Percentiles rank a stretch among this genome's conserved stretches.
Evolutionary conservation across 768 basidiomycete species (phyloP).

Genomic region (Mycena filopes): DNA sequence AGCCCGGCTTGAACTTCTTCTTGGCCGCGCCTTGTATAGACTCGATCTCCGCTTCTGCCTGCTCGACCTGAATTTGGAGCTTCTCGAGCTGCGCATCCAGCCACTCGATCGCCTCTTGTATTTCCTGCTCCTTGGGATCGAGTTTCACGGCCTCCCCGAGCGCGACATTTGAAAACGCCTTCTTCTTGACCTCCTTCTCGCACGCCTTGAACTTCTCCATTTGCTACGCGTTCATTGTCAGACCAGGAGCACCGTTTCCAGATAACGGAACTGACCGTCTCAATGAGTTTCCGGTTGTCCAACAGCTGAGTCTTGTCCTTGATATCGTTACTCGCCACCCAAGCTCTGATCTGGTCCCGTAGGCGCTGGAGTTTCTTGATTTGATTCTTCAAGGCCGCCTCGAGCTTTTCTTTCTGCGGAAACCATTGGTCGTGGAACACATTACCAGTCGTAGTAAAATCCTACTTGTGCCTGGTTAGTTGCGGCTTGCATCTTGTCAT

Average conservation of each 20-base stretch:
- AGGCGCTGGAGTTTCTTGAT: slow-evolving; percentile 98
- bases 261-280: slow-evolving; percentile 75
- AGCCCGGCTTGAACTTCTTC: slow-evolving; percentile 82
- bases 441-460: neutral
- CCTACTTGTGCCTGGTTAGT: slow-evolving; percentile 70
- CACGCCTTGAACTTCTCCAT: slow-evolving; percentile 99
- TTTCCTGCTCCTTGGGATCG: slow-evolving; percentile 97
- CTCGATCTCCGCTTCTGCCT: slow-evolving; percentile 95
- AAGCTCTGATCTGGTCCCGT: slow-evolving; percentile 99
- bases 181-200: slow-evolving; percentile 99
- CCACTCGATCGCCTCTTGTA: slow-evolving; percentile 89
- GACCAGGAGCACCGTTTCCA: neutral
- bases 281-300: slow-evolving; percentile 95
- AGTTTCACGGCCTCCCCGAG: slow-evolving; percentile 94
- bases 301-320: slow-evolving; percentile 95
- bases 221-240: slow-evolving; percentile 70
- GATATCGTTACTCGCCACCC: slow-evolving; percentile 97
- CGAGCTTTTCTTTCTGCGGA: slow-evolving; percentile 32
- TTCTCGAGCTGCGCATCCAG: slow-evolving; percentile 90
- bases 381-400: slow-evolving; percentile 64
- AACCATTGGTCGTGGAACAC: neutral
- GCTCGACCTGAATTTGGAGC: slow-evolving; percentile 93
- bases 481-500: slow-evolving; percentile 97
- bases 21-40: slow-evolving; percentile 81
- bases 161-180: slow-evolving; percentile 99